Conservation (phyloP, 768 basidiomycete genomes). For the Tylopilus plumbeoviolaceoides region DNA sequence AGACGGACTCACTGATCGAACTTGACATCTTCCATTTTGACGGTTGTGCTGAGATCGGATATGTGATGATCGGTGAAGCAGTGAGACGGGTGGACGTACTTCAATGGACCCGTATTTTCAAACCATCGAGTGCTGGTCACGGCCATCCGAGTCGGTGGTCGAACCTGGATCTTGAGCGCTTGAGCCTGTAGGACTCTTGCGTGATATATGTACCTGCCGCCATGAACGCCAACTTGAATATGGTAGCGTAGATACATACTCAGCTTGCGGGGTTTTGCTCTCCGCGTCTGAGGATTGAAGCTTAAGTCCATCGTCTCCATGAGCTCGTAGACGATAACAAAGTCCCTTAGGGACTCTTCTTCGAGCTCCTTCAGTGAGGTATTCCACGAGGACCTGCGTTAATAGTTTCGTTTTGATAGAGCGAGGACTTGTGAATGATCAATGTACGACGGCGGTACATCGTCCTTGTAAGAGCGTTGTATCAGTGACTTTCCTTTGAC, state of each 20-base stretch:
- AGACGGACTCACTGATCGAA: conserved; percentile 99
- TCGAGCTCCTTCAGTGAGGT: too few species aligned
- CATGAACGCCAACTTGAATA: neutral
- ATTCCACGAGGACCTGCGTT: conserved; percentile 94
- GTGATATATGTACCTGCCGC: conserved; percentile 92
- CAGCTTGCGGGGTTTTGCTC: conserved; percentile 98
- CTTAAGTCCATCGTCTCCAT: conserved; percentile 99
- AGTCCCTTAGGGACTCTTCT: conserved; percentile 99
- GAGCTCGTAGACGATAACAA: conserved; percentile 98
- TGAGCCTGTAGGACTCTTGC: conserved; percentile 93
- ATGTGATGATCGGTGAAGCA: neutral
- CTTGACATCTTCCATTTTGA: conserved; percentile 99
- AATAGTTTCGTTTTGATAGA: too few species aligned
- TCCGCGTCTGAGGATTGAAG: conserved; percentile 99
- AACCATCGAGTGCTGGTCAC: conserved; percentile 99
- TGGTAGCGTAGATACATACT: conserved; percentile 38
- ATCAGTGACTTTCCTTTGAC: conserved; percentile 97
- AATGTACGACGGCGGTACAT: conserved; percentile 82
- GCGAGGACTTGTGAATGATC: too few species aligned
- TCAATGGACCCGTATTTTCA: conserved; percentile 90
- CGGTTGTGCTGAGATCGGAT: conserved; percentile 42
- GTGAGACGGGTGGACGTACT: conserved; percentile 30
- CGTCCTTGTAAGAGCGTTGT: conserved; percentile 94
- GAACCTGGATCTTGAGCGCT: conserved; percentile 87
- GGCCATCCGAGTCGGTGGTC: conserved; percentile 93